phyloP scores from a whole-genome alignment of 441 rosid genomes.

The Biscutella auriculata region DNA sequence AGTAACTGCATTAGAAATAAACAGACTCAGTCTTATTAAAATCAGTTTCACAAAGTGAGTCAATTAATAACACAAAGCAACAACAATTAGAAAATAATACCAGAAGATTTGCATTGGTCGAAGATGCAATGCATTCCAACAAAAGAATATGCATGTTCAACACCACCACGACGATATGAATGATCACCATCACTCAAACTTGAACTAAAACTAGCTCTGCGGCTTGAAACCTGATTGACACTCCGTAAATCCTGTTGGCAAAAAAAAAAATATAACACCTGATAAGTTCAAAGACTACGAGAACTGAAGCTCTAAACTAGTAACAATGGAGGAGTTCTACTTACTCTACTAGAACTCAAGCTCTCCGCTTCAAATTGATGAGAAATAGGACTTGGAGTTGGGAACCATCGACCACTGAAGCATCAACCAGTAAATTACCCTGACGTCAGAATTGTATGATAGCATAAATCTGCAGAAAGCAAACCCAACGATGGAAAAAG shows the following conservation, averaged over 20 bases:
- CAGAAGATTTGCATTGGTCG: slow-evolving; percentile 91
- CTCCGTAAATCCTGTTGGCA: slow-evolving; percentile 38
- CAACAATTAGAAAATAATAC: slow-evolving; percentile 23
- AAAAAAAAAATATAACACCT: not conserved
- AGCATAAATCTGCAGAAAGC: slow-evolving; percentile 36
- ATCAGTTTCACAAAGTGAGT: not conserved
- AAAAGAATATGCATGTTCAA: slow-evolving; percentile 83
- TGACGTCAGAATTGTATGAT: slow-evolving; percentile 63
- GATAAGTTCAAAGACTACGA: not conserved
- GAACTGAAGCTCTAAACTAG: not conserved
- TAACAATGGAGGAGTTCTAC: slow-evolving; percentile 3
- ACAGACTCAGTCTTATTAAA: not conserved
- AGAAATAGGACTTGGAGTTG: slow-evolving; percentile 53
- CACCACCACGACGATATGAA: slow-evolving; percentile 35
- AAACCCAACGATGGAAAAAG: not conserved
- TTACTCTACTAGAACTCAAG: slow-evolving; percentile 58
- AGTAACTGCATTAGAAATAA: slow-evolving; percentile 46
- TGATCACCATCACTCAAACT: slow-evolving; percentile 59
- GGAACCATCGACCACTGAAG: slow-evolving; percentile 88
- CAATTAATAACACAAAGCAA: not conserved
- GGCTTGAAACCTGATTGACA: slow-evolving; percentile 50
- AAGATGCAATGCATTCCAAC: slow-evolving; percentile 96
- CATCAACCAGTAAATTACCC: slow-evolving; percentile 81
- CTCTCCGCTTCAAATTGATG: slow-evolving; percentile 65
- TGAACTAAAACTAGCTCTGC: slow-evolving; percentile 76